These are phyloP conservation scores for Taiozyma sp. DNA, from an alignment of 1,139 yeast genomes.

Conservation along the genomic window DNA sequence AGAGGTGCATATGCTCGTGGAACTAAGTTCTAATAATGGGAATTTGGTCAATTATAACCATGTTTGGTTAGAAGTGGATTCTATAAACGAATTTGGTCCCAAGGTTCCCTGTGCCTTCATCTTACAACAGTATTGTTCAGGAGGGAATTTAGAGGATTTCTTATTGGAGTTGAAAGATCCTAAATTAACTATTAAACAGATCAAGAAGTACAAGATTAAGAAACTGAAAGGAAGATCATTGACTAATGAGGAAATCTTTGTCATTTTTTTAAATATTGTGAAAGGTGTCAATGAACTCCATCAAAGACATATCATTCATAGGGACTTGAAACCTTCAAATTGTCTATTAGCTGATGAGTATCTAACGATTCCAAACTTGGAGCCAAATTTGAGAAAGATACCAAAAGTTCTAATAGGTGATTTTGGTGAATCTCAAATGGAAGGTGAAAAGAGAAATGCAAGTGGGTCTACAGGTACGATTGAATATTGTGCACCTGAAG, in stretches of 20 bases:
- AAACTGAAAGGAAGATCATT: conserved; percentile 25
- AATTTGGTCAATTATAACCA: conserved; percentile 83
- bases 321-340: conserved; percentile 87
- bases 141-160: conserved; percentile 78
- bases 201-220: conserved; percentile 28
- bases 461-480: conserved; percentile 84
- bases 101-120: conserved; percentile 77
- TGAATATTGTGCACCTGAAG: conserved; percentile 84
- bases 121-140: conserved; percentile 80
- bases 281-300: conserved; percentile 72
- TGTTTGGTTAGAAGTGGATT: conserved; percentile 83
- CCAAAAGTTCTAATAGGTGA: conserved; percentile 80
- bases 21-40: conserved; percentile 40
- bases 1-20: conserved; percentile 63
- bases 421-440: conserved; percentile 83
- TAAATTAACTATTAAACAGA: conserved; percentile 13
- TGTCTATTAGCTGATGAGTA: conserved; percentile 48
- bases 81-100: conserved; percentile 50
- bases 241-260: conserved; percentile 47
- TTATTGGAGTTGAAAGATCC: conserved; percentile 33
- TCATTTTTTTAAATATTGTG: conserved; percentile 61
- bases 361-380: conserved; percentile 21
- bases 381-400: conserved; percentile 26
- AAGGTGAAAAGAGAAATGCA: conserved; percentile 49
- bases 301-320: conserved; percentile 66